Evolutionary conservation across 2,329 filamentous ascomycete species (phyloP).

Genomic region (Beauveria bassiana): DNA sequence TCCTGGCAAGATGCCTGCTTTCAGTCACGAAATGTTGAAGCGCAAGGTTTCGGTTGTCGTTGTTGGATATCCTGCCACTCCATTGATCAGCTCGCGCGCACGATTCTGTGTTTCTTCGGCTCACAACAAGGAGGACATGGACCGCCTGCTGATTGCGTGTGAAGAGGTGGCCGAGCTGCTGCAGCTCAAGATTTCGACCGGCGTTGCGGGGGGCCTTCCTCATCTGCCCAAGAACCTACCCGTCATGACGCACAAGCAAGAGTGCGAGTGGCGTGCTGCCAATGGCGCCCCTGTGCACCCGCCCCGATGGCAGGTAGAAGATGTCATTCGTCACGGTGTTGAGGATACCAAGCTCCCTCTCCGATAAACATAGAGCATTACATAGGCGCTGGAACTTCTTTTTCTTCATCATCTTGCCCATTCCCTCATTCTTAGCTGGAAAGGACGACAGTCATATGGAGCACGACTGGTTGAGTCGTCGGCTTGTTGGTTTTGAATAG

Average conservation of each 20-base stretch:
- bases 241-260: constrained; percentile 49
- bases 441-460: background rate
- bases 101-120: constrained; percentile 94
- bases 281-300: constrained; percentile 61
- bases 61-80: constrained; percentile 93
- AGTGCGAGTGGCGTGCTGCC: constrained; percentile 57
- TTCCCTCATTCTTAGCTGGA: background rate
- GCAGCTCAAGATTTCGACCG: constrained; percentile 95
- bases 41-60: constrained; percentile 97
- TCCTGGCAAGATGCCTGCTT: constrained; percentile 97
- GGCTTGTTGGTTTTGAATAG: constrained; percentile 9
- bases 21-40: constrained; percentile 96
- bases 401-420: background rate
- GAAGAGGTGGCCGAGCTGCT: constrained; percentile 88
- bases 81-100: constrained; percentile 86
- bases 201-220: constrained; percentile 79
- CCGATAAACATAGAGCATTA: constrained; percentile 38
- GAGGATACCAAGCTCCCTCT: constrained; percentile 68
- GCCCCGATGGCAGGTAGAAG: constrained; percentile 78
- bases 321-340: constrained; percentile 67
- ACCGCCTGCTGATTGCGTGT: constrained; percentile 79
- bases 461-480: background rate
- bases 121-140: constrained; percentile 97
- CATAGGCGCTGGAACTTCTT: constrained; percentile 4
- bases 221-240: constrained; percentile 65